Evolutionary conservation across 2,329 filamentous ascomycete genomes (phyloP).

Genomic region (Diaporthe citriasiana): DNA sequence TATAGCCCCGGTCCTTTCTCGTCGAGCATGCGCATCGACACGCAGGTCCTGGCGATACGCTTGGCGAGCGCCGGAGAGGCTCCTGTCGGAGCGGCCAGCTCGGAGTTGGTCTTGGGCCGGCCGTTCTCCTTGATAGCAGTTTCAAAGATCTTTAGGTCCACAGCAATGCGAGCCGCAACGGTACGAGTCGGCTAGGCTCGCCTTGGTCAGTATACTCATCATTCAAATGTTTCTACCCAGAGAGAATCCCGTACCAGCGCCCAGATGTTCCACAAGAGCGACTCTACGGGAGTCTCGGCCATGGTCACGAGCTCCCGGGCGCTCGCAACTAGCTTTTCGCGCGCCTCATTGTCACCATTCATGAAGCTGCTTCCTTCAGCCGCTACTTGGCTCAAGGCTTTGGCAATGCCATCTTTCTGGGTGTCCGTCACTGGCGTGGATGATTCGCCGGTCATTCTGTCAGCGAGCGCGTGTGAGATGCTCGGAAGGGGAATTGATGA

Average conservation of each 20-base stretch:
- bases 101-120: background rate
- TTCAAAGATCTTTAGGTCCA: constrained; percentile 6
- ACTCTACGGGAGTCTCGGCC: constrained; percentile 1
- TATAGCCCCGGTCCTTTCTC: background rate
- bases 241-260: background rate
- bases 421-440: background rate
- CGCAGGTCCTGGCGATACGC: constrained; percentile 8
- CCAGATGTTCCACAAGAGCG: background rate
- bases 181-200: background rate
- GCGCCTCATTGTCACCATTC: background rate
- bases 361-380: background rate
- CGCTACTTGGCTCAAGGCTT: background rate
- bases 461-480: too few relatives aligned
- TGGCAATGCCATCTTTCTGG: background rate
- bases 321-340: background rate
- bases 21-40: constrained; percentile 14
- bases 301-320: background rate
- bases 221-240: background rate
- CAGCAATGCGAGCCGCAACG: background rate
- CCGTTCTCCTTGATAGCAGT: background rate
- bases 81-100: constrained; percentile 2
- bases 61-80: background rate
- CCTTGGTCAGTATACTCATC: background rate
- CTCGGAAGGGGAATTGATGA: constrained; percentile 9
- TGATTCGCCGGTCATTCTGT: background rate